Conservation (phyloP, 192 early-diverging fungal species). For the Backusella westeae region DNA sequence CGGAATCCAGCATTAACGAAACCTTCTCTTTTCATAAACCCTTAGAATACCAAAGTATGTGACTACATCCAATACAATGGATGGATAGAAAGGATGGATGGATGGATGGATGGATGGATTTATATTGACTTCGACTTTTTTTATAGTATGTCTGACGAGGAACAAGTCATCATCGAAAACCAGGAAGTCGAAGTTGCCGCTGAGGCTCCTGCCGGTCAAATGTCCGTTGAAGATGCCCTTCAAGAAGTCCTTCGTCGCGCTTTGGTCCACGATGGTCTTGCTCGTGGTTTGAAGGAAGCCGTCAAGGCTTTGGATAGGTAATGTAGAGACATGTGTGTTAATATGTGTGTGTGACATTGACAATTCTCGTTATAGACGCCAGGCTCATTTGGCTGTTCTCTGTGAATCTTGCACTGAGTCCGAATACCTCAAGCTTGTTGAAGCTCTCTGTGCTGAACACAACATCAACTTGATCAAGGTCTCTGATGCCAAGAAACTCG, state of each 20-base stretch:
- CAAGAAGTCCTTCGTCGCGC: slow-evolving; percentile 96
- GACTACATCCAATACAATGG: not conserved
- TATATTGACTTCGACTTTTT: not conserved
- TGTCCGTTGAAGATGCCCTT: slow-evolving; percentile 95
- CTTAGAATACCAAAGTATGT: slow-evolving; percentile 8
- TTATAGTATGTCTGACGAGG: slow-evolving; percentile 37
- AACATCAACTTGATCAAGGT: slow-evolving; percentile 99
- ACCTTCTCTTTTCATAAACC: slow-evolving; percentile 8
- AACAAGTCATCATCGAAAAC: slow-evolving; percentile 46
- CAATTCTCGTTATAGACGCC: slow-evolving; percentile 30
- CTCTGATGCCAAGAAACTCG: slow-evolving; percentile 95
- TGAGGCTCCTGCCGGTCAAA: slow-evolving; percentile 55
- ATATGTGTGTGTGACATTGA: not conserved
- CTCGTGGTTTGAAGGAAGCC: slow-evolving; percentile 94
- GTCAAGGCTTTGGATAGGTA: slow-evolving; percentile 96
- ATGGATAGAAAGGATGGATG: not conserved
- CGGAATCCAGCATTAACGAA: not conserved
- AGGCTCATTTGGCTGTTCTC: slow-evolving; percentile 96
- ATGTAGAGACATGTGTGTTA: not conserved
- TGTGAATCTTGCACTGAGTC: slow-evolving; percentile 95
- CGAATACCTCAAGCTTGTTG: slow-evolving; percentile 93
- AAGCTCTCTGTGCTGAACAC: slow-evolving; percentile 98
- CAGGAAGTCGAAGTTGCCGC: slow-evolving; percentile 54
- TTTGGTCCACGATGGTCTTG: slow-evolving; percentile 94
- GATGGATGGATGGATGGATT: slow-evolving; percentile 3